Conservation (phyloP, 2,329 filamentous ascomycete genomes). For the Calonectria henricotiae region DNA sequence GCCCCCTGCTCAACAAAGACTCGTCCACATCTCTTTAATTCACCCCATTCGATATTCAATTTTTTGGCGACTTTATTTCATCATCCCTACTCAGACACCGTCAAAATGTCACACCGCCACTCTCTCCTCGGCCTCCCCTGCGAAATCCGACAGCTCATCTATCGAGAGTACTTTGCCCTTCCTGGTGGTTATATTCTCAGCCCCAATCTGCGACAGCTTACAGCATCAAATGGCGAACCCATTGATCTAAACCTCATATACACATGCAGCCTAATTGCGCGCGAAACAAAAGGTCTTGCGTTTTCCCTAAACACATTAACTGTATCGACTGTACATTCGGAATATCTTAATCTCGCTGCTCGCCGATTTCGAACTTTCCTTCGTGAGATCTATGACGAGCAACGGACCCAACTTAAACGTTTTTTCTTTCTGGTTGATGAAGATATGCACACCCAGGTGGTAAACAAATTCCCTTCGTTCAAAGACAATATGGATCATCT, state of each 20-base stretch:
- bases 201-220: slow-evolving; percentile 6
- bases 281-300: neutral
- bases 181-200: neutral
- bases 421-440: neutral
- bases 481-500: neutral
- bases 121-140: neutral
- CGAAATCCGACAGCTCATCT: neutral
- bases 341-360: neutral
- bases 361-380: neutral
- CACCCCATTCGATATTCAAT: neutral
- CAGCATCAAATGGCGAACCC: neutral
- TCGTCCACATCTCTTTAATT: neutral
- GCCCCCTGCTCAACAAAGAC: neutral
- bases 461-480: neutral
- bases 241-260: neutral
- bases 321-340: neutral
- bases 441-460: neutral
- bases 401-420: neutral
- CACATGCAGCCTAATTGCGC: neutral
- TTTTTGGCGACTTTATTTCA: neutral
- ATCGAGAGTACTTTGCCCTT: neutral
- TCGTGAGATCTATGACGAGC: neutral
- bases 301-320: neutral
- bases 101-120: neutral
- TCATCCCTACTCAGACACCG: neutral